These are phyloP conservation scores for Candida morakotiae DNA, from an alignment of 805 yeast species.

Conservation along the genomic window DNA sequence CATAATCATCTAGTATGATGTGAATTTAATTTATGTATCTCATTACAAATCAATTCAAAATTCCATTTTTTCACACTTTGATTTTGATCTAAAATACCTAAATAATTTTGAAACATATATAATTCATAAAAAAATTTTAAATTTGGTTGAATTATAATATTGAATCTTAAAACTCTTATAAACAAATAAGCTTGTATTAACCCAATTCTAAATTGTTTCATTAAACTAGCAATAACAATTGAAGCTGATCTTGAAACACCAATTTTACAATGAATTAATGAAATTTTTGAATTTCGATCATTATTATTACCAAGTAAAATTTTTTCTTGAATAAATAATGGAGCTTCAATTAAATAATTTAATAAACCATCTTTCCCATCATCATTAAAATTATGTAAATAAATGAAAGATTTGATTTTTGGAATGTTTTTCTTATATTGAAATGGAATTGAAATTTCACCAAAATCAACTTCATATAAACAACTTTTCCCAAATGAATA, in stretches of 20 bases:
- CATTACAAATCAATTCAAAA: conserved; percentile 28
- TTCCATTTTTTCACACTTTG: conserved; percentile 12
- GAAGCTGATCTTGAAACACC: conserved; percentile 43
- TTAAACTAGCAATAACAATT: conserved; percentile 34
- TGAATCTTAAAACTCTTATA: conserved; percentile 35
- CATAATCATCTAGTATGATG: conserved; percentile 17
- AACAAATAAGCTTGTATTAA: conserved; percentile 33
- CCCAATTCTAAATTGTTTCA: conserved; percentile 27
- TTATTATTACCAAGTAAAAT: conserved; percentile 19
- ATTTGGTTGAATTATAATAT: conserved; percentile 41
- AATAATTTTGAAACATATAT: conserved; percentile 22
- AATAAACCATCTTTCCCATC: conserved; percentile 35
- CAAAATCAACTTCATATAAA: conserved; percentile 18
- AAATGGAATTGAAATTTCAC: background rate
- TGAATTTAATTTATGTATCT: conserved; percentile 24
- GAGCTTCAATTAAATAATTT: conserved; percentile 25
- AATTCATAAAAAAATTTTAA: conserved; percentile 35
- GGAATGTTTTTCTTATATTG: conserved; percentile 2
- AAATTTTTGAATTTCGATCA: conserved; percentile 7
- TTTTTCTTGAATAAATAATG: conserved; percentile 25
- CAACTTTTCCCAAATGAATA: conserved; percentile 15
- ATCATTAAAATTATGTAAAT: conserved; percentile 32
- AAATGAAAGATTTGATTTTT: conserved; percentile 15
- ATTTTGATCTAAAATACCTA: conserved; percentile 12
- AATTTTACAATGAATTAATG: conserved; percentile 36